Conservation (phyloP, 176 grass and related monocot genomes). For the Bothriochloa decipiens region DNA sequence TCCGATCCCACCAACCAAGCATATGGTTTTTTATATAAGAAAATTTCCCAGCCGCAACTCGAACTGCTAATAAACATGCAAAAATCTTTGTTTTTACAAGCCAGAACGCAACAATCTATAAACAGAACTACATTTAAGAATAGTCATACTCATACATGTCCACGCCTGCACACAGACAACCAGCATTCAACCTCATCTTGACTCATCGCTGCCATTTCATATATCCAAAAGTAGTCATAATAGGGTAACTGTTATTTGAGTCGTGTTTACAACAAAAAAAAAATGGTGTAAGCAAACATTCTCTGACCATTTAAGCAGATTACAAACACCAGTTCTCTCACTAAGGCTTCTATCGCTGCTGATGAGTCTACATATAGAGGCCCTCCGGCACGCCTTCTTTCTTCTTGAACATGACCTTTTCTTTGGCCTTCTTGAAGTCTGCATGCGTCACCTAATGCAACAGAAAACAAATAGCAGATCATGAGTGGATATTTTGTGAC, state of each 20-base stretch:
- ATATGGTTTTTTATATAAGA: too few species aligned
- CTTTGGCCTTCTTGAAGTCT: constrained; percentile 96
- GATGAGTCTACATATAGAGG: constrained; percentile 70
- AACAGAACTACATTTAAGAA: too few species aligned
- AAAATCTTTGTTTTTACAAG: too few species aligned
- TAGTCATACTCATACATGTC: too few species aligned
- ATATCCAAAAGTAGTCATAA: background rate
- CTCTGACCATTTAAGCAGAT: constrained; percentile 1
- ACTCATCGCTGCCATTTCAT: constrained; percentile 13
- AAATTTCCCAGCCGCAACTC: too few species aligned
- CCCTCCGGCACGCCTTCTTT: constrained; percentile 96
- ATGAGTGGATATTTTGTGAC: background rate
- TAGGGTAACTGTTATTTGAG: background rate
- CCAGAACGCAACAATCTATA: too few species aligned
- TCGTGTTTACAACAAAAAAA: constrained; percentile 12
- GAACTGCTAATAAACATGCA: too few species aligned
- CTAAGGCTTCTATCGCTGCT: constrained; percentile 5
- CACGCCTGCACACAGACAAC: too few species aligned
- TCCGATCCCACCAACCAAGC: too few species aligned
- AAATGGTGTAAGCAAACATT: constrained; percentile 1
- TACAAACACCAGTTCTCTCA: constrained; percentile 31
- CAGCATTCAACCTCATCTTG: background rate
- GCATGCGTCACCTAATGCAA: constrained; percentile 74
- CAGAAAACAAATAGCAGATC: background rate
- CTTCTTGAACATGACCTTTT: constrained; percentile 99